These are phyloP conservation scores for Dendrothele bispora DNA, from an alignment of 768 basidiomycete genomes.

Conservation along the genomic window DNA sequence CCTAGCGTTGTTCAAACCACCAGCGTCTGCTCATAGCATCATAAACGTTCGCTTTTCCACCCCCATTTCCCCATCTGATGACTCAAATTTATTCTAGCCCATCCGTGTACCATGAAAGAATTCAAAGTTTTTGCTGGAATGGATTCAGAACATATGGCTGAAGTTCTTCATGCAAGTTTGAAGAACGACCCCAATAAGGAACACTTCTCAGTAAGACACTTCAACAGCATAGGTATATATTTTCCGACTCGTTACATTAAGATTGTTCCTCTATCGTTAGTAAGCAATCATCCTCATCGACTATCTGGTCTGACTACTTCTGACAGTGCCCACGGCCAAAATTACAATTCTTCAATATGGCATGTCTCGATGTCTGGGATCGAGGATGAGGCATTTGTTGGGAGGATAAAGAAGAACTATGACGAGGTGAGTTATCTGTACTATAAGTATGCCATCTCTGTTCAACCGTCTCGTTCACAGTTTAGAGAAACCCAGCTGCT, in stretches of 20 bases:
- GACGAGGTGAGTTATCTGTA: conserved; percentile 55
- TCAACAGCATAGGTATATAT: conserved; percentile 55
- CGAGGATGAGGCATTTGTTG: conserved; percentile 54
- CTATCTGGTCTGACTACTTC: background rate
- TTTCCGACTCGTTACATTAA: conserved; percentile 74
- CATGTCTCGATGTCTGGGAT: conserved; percentile 65
- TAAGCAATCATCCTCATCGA: conserved; percentile 5
- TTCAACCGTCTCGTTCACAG: conserved; percentile 31
- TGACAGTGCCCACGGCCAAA: conserved; percentile 64
- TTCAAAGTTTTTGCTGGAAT: conserved; percentile 72
- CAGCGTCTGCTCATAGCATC: conserved; percentile 30
- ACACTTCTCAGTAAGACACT: conserved; percentile 54
- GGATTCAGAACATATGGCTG: conserved; percentile 63
- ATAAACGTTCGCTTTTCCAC: conserved; percentile 32
- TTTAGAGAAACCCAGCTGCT: conserved; percentile 66
- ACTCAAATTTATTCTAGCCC: conserved; percentile 44
- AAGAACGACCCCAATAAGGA: conserved; percentile 68
- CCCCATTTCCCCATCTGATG: conserved; percentile 2
- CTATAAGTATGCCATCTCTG: background rate
- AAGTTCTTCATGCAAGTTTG: conserved; percentile 61
- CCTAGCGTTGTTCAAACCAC: conserved; percentile 10
- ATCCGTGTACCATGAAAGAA: conserved; percentile 86
- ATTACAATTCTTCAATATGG: conserved; percentile 83
- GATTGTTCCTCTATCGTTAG: conserved; percentile 74
- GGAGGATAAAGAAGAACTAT: conserved; percentile 48